phyloP scores from a whole-genome alignment of 768 basidiomycete genomes.

The Pulveroboletus sp. region DNA sequence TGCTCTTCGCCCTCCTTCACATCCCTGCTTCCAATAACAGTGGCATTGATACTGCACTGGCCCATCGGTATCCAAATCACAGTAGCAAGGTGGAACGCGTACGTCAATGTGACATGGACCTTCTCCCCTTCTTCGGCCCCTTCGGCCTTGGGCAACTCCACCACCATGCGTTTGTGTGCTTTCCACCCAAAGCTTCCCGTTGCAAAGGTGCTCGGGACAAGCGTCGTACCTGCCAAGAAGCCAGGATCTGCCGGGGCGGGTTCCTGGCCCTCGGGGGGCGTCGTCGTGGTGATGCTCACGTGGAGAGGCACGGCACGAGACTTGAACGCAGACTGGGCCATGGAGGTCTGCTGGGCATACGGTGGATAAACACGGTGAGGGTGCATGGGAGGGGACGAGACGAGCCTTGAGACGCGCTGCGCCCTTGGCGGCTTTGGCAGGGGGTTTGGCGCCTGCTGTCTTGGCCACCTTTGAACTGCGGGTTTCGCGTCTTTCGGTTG shows the following conservation, averaged over 20 bases:
- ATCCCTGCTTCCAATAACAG: constrained; percentile 66
- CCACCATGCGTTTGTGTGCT: constrained; percentile 58
- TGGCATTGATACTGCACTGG: constrained; percentile 63
- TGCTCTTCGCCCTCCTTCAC: constrained; percentile 37
- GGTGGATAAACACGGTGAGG: background rate
- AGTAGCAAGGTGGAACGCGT: constrained; percentile 29
- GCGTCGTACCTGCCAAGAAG: constrained; percentile 50
- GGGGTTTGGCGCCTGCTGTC: constrained; percentile 32
- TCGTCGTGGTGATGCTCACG: constrained; percentile 61
- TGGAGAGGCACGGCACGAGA: constrained; percentile 66
- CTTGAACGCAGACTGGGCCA: constrained; percentile 52
- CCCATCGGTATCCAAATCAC: background rate
- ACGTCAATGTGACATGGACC: constrained; percentile 73
- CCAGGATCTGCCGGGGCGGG: constrained; percentile 49
- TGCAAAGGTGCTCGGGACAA: constrained; percentile 56
- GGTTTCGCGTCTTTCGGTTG: constrained; percentile 32
- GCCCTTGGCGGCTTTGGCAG: constrained; percentile 35
- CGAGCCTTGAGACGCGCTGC: constrained; percentile 45
- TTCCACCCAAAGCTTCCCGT: constrained; percentile 88
- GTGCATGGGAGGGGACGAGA: background rate
- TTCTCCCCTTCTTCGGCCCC: constrained; percentile 49
- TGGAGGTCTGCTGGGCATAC: constrained; percentile 33
- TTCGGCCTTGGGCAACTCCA: constrained; percentile 55
- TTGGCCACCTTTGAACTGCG: constrained; percentile 51
- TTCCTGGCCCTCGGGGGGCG: constrained; percentile 37